phyloP scores from a whole-genome alignment of 139 green algal genomes.

The Yamagishiella unicocca region DNA sequence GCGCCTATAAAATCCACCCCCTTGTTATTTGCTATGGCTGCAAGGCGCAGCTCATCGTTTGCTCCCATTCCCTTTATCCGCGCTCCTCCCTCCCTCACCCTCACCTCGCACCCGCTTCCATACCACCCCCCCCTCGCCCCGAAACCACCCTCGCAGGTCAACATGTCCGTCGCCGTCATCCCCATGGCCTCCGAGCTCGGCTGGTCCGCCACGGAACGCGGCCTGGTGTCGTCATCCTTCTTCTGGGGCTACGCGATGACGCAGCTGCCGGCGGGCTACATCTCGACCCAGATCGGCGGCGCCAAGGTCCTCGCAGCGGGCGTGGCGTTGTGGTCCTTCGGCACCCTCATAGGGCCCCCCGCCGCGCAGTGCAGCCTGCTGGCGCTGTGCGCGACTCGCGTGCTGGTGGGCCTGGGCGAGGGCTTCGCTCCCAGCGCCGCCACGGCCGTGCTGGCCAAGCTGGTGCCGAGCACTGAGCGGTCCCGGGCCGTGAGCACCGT shows the following conservation, averaged over 20 bases:
- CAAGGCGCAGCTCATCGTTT: too few relatives aligned
- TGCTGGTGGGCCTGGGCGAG: conserved; percentile 96
- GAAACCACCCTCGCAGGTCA: conserved; percentile 82
- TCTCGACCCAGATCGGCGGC: conserved; percentile 91
- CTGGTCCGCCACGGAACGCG: conserved; percentile 89
- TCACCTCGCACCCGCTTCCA: not conserved
- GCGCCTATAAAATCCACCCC: not conserved
- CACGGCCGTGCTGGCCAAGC: conserved; percentile 89
- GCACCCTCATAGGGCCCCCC: conserved; percentile 89
- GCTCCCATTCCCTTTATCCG: not conserved
- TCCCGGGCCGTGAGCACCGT: conserved; percentile 88
- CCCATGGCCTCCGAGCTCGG: conserved; percentile 96
- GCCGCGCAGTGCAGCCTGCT: conserved; percentile 81
- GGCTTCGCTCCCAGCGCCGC: conserved; percentile 94
- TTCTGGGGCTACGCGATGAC: conserved; percentile 98
- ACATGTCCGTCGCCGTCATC: conserved; percentile 99
- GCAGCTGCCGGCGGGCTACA: conserved; percentile 90
- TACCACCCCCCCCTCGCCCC: not conserved
- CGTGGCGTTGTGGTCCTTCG: conserved; percentile 93
- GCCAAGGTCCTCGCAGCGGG: conserved; percentile 88
- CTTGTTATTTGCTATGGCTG: too few relatives aligned
- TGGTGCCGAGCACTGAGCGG: conserved; percentile 77
- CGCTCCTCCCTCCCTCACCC: not conserved
- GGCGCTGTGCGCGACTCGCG: conserved; percentile 85
- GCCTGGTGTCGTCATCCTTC: conserved; percentile 95